A percentile compares a stretch with the other conserved stretches of the same genome.
These are phyloP conservation scores for Aspergillus clavatus DNA, from an alignment of 2,329 filamentous ascomycete species.

Conservation along the genomic window DNA sequence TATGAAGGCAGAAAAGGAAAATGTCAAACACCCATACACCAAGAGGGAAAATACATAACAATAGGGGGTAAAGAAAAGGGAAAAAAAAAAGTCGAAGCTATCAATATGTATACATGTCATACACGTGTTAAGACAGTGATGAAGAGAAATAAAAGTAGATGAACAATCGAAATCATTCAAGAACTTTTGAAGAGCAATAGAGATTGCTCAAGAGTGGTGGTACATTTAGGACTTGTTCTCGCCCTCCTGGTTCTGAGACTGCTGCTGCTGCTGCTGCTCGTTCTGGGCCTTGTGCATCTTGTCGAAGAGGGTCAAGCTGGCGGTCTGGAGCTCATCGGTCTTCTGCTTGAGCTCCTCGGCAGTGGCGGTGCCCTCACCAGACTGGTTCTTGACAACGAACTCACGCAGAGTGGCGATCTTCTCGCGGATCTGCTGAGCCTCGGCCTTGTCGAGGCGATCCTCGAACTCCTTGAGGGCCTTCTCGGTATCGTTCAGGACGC, in stretches of 20 bases:
- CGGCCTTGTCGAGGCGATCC: conserved; percentile 93
- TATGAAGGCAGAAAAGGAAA: conserved; percentile 26
- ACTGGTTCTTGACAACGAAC: conserved; percentile 89
- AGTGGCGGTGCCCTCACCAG: conserved; percentile 79
- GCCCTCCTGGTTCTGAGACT: conserved; percentile 46
- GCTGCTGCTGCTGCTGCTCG: conserved; percentile 56
- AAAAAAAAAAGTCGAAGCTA: conserved; percentile 17
- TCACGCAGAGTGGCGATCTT: conserved; percentile 84
- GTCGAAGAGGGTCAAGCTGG: conserved; percentile 94
- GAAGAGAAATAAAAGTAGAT: conserved; percentile 22
- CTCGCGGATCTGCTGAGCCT: conserved; percentile 88
- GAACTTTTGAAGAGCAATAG: conserved; percentile 4
- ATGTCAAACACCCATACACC: conserved; percentile 36
- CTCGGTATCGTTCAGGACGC: conserved; percentile 94
- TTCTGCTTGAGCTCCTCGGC: conserved; percentile 96
- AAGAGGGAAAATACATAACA: conserved; percentile 20
- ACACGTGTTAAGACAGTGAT: conserved; percentile 24
- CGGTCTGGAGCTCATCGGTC: conserved; percentile 95
- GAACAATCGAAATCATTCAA: conserved; percentile 16
- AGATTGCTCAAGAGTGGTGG: conserved; percentile 16
- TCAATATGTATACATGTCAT: conserved; percentile 38
- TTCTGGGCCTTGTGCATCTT: conserved; percentile 98
- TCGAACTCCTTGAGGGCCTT: conserved; percentile 96
- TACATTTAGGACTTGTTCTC: conserved; percentile 65
- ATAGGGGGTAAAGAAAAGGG: too few species aligned